Conservation (phyloP, 2,329 filamentous ascomycete genomes). For the Botrytis cinerea region DNA sequence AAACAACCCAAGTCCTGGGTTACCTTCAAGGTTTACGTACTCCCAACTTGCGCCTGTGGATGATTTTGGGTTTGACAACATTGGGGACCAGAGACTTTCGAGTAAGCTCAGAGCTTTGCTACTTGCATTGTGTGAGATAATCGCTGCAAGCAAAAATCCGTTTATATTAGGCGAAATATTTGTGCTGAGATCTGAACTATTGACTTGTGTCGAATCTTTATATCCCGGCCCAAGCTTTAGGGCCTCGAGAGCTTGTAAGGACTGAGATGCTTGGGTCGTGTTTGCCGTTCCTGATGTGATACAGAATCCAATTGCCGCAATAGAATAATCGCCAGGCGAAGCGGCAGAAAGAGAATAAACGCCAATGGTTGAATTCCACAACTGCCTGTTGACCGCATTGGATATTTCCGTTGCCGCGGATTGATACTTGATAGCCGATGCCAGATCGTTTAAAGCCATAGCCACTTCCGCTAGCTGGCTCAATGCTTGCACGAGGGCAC, state of each 20-base stretch:
- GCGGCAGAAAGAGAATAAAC: slow-evolving; percentile 40
- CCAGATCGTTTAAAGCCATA: slow-evolving; percentile 39
- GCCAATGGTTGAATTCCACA: slow-evolving; percentile 42
- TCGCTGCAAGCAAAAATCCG: slow-evolving; percentile 8
- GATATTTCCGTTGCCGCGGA: slow-evolving; percentile 33
- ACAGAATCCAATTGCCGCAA: slow-evolving; percentile 28
- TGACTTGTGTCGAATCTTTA: background rate
- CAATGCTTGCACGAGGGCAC: slow-evolving; percentile 31
- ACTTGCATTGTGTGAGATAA: background rate
- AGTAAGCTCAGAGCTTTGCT: slow-evolving; percentile 38
- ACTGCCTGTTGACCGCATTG: slow-evolving; percentile 38
- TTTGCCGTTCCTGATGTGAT: slow-evolving; percentile 2
- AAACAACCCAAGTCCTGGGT: slow-evolving; percentile 46
- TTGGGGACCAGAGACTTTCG: slow-evolving; percentile 46
- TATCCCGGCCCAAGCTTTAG: background rate
- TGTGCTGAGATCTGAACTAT: background rate
- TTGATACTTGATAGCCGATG: slow-evolving; percentile 35
- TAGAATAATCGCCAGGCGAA: slow-evolving; percentile 40
- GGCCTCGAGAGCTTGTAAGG: background rate
- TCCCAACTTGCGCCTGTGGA: slow-evolving; percentile 49
- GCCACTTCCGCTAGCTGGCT: slow-evolving; percentile 39
- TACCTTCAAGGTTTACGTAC: slow-evolving; percentile 42
- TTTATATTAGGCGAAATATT: background rate
- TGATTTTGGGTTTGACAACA: slow-evolving; percentile 44
- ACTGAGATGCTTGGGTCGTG: background rate